Base-by-base conservation (phyloP, 2,329 filamentous ascomycete genomes). In the Cercospora sp. region DNA sequence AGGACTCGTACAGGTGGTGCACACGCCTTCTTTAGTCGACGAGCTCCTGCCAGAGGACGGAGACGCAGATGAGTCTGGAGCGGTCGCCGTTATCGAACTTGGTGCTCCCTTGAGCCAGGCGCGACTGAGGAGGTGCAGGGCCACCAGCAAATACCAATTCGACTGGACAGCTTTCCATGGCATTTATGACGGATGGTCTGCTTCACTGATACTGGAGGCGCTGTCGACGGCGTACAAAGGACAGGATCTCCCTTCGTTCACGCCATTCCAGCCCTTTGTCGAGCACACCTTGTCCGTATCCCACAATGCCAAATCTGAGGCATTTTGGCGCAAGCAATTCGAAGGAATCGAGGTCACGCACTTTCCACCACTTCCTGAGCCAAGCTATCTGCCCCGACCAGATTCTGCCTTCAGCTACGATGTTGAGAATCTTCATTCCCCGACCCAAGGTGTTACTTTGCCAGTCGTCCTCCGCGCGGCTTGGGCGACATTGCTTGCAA, bases 171-270 rank as follows among this genome's bases (percentile, higher is more conserved):
- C 79, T 13, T 79, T 81, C 57, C 80, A 82, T 70, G 74, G 76
- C 2, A 55, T 81, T 0, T 82, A 81, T 67, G 80, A 82, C 71
- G 79, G 79, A 0, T 81, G 78, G 77, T 78, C 78, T 0, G 73
- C 78, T 70, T 72, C 75, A 1, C 69, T 81, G n/a, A 71, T 82
- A 9, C 66, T 80, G 13, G 72, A 78, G n/a, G 70, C 71, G 30
- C 72, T 81, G 30, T 32, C 28, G 10, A 45, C 30, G 16, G 30
- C 26, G 12, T 65, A 65, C 24, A 16, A 32, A 2, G 24, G 61
- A 12, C 45, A 40, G 26, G 24, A 9, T n/a, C 40, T 49, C 12
- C 63, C 30, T 16, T 9, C 7, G 7, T 55, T 40, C 9, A n/a
- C 53, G 26, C 63, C 63, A 13, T 65, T 59, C 43, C 63, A 65